Percentiles rank a stretch among this genome's conserved stretches.
These are phyloP conservation scores for Nicotiana benthamiana DNA, from an alignment of 257 asterid species.

Conservation along the genomic window DNA sequence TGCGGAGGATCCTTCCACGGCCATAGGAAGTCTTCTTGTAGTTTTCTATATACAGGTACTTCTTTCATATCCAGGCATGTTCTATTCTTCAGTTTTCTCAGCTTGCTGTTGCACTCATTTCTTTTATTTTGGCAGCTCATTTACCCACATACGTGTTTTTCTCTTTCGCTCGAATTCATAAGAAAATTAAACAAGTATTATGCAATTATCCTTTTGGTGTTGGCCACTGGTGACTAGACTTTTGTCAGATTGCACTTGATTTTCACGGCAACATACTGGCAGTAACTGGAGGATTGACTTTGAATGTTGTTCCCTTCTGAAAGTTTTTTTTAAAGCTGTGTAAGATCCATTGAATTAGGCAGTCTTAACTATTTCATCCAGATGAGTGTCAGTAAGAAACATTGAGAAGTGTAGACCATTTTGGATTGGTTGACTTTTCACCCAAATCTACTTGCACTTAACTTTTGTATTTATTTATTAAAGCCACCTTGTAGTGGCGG, in stretches of 20 bases:
- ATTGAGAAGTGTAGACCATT: not conserved
- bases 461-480: not conserved
- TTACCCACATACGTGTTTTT: not conserved
- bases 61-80: not conserved
- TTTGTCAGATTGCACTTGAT: not conserved
- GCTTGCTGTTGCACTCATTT: not conserved
- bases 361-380: not conserved
- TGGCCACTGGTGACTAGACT: not conserved
- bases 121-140: not conserved
- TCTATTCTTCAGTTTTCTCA: not conserved
- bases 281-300: not conserved
- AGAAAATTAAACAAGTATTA: not conserved
- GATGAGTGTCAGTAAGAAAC: not conserved
- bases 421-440: not conserved
- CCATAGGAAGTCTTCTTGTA: slow-evolving; percentile 85
- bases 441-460: not conserved
- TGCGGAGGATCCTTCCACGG: slow-evolving; percentile 51
- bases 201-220: not conserved
- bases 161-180: not conserved
- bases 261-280: not conserved
- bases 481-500: no score
- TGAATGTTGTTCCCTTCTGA: not conserved
- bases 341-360: not conserved
- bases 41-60: slow-evolving; percentile 91
- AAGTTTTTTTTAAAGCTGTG: not conserved